These are phyloP conservation scores for Boletus rubroflammeus DNA, from an alignment of 768 basidiomycete species.

Conservation along the genomic window DNA sequence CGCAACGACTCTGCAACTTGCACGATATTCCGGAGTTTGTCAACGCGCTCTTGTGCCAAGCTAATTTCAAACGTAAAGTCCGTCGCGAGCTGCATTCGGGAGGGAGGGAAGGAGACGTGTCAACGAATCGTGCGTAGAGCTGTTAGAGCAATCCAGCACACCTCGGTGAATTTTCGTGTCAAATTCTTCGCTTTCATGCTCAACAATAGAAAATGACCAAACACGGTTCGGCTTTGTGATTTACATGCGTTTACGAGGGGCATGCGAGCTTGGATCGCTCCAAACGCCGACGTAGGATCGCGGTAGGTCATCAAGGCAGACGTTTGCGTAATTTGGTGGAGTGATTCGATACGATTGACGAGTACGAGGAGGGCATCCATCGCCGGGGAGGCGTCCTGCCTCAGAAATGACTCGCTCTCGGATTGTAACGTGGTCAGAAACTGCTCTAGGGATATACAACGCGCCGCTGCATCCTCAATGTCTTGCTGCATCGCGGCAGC, in stretches of 20 bases:
- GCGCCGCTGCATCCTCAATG: neutral
- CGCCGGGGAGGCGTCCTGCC: neutral
- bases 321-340: neutral
- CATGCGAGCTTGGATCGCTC: neutral
- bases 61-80: constrained; percentile 10
- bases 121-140: neutral
- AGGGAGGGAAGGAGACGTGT: neutral
- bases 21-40: neutral
- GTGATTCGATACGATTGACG: constrained; percentile 4
- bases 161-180: constrained; percentile 8
- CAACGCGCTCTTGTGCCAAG: neutral
- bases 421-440: neutral
- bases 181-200: constrained; percentile 6
- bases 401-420: constrained; percentile 3
- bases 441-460: constrained; percentile 1
- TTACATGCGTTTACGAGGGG: constrained; percentile 5
- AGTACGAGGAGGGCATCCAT: constrained; percentile 6
- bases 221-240: constrained; percentile 6
- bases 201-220: constrained; percentile 2
- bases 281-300: constrained; percentile 2
- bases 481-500: constrained; percentile 6
- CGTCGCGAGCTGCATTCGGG: constrained; percentile 5
- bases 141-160: neutral
- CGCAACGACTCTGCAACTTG: neutral
- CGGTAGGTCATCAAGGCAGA: neutral